phyloP scores from a whole-genome alignment of 129 eudicot species.

The Arctium lappa region DNA sequence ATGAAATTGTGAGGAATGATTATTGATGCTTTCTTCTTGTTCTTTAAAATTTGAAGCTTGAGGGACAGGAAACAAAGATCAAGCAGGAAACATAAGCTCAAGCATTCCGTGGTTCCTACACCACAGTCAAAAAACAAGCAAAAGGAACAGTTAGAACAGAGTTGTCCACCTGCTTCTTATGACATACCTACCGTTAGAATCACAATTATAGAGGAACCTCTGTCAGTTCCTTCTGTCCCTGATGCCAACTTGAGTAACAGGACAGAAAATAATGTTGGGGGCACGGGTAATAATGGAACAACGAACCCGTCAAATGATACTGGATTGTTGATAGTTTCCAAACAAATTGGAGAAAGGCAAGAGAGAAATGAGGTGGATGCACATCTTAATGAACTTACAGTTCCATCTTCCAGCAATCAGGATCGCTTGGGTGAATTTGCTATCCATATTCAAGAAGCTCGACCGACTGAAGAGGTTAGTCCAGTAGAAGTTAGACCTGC shows the following conservation, averaged over 20 bases:
- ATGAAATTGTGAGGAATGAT: background rate
- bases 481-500: constrained; percentile 2
- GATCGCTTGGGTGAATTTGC: constrained; percentile 26
- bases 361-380: constrained; percentile 23
- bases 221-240: constrained; percentile 12
- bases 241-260: constrained; percentile 5
- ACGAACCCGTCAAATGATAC: constrained; percentile 26
- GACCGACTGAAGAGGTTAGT: constrained; percentile 18
- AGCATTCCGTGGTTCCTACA: background rate
- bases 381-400: background rate
- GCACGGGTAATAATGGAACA: constrained; percentile 10
- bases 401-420: constrained; percentile 21
- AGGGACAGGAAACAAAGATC: constrained; percentile 38
- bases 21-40: constrained; percentile 7
- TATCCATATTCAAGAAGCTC: constrained; percentile 31
- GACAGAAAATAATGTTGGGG: constrained; percentile 19
- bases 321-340: constrained; percentile 21
- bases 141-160: background rate
- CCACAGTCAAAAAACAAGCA: constrained; percentile 54
- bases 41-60: constrained; percentile 27
- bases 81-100: constrained; percentile 56
- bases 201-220: constrained; percentile 38
- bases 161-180: constrained; percentile 41
- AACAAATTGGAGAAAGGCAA: constrained; percentile 24
- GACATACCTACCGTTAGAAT: constrained; percentile 33